phyloP scores from a whole-genome alignment of 1,284 basidiomycete species.

The Marasmius fiardii region DNA sequence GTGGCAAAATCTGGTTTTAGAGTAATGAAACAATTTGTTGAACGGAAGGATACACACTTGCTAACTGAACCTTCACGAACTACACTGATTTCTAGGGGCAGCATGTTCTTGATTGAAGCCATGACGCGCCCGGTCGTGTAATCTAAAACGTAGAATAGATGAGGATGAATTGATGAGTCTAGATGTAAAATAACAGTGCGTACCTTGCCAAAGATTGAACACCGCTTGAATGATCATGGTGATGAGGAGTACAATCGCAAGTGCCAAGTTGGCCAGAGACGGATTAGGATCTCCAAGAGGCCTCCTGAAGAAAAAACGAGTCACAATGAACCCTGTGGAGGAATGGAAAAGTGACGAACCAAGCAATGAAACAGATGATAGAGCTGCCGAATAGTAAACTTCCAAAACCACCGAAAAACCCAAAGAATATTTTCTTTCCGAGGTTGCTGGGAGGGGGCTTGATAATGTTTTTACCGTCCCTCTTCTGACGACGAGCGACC shows the following conservation, averaged over 20 bases:
- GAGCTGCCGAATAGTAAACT: constrained; percentile 39
- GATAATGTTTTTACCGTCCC: constrained; percentile 47
- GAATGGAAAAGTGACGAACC: background rate
- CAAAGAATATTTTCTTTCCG: constrained; percentile 38
- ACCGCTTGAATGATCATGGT: constrained; percentile 36
- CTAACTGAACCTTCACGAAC: constrained; percentile 37
- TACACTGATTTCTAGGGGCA: constrained; percentile 47
- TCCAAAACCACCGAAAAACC: constrained; percentile 49
- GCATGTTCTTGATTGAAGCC: constrained; percentile 48
- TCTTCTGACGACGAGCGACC: constrained; percentile 40
- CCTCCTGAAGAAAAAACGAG: constrained; percentile 32
- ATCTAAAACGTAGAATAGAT: constrained; percentile 19
- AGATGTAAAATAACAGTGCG: background rate
- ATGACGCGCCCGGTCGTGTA: constrained; percentile 44
- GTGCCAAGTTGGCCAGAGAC: constrained; percentile 41
- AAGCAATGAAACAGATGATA: constrained; percentile 13
- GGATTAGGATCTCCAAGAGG: constrained; percentile 48
- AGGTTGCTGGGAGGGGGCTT: constrained; percentile 40
- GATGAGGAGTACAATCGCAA: constrained; percentile 46
- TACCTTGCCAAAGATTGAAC: constrained; percentile 45
- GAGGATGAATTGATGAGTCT: background rate
- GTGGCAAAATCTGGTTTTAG: background rate
- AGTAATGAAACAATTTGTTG: background rate
- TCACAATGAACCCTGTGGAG: background rate
- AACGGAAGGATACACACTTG: constrained; percentile 15